Percentiles rank a stretch among this genome's conserved stretches.
Evolutionary conservation across 768 basidiomycete genomes (phyloP).

Genomic region (Naematelia encephala): DNA sequence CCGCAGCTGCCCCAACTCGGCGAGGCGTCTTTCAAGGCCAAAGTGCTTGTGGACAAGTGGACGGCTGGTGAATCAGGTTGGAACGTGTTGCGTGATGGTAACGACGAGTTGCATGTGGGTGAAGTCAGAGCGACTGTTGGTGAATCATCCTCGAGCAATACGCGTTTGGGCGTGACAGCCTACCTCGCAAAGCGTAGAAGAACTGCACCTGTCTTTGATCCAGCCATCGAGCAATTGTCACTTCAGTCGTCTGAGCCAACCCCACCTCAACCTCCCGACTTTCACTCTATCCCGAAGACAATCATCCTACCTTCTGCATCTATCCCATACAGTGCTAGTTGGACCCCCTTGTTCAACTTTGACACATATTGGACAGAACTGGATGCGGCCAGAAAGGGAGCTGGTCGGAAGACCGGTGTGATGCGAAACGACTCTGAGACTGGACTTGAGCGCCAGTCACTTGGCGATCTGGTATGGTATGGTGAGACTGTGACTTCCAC

Average conservation of each 20-base stretch:
- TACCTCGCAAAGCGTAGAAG: slow-evolving; percentile 19
- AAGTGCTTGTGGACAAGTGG: slow-evolving; percentile 9
- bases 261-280: slow-evolving; percentile 57
- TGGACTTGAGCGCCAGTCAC: slow-evolving; percentile 47
- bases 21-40: slow-evolving; percentile 49
- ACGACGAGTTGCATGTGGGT: slow-evolving; percentile 57
- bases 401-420: slow-evolving; percentile 24
- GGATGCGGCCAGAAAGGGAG: slow-evolving; percentile 25
- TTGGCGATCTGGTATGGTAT: slow-evolving; percentile 78
- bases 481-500: slow-evolving; percentile 89
- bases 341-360: slow-evolving; percentile 74
- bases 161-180: slow-evolving; percentile 7
- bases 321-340: slow-evolving; percentile 43
- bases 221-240: slow-evolving; percentile 7
- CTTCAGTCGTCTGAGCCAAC: slow-evolving; percentile 22
- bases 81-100: slow-evolving; percentile 59
- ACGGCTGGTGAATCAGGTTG: background rate
- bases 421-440: slow-evolving; percentile 14
- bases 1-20: slow-evolving; percentile 51
- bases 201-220: slow-evolving; percentile 14
- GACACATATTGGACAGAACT: slow-evolving; percentile 61
- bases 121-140: background rate
- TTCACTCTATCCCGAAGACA: slow-evolving; percentile 35
- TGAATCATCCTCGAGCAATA: background rate
- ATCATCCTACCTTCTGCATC: slow-evolving; percentile 36